These are phyloP conservation scores for Globisporangium perplexum DNA, from an alignment of 352 stramenopile species.

Conservation along the genomic window DNA sequence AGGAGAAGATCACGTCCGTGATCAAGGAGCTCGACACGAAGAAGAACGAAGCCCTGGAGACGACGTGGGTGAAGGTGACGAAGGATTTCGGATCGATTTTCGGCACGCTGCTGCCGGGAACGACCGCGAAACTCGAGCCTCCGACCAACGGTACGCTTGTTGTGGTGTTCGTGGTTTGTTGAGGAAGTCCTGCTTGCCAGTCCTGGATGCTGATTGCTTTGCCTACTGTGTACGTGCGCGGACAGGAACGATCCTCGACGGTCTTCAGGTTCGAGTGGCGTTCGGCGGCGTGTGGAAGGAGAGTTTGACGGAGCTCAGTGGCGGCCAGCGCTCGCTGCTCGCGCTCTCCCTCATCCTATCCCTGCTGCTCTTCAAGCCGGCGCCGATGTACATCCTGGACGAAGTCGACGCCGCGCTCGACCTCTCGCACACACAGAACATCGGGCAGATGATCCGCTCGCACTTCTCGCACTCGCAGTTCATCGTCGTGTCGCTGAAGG, in stretches of 20 bases:
- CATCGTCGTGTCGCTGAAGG: slow-evolving; percentile 99
- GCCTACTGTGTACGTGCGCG: background rate
- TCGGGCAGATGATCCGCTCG: slow-evolving; percentile 99
- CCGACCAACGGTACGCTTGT: slow-evolving; percentile 72
- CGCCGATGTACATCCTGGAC: slow-evolving; percentile 99
- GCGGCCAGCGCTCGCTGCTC: slow-evolving; percentile 98
- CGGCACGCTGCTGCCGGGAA: slow-evolving; percentile 96
- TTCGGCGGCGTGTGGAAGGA: slow-evolving; percentile 99
- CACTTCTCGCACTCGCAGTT: slow-evolving; percentile 99
- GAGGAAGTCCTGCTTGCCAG: background rate
- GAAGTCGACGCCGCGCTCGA: slow-evolving; percentile 99
- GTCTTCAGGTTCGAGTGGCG: slow-evolving; percentile 98
- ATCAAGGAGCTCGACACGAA: slow-evolving; percentile 99
- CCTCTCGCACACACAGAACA: slow-evolving; percentile 99
- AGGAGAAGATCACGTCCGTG: slow-evolving; percentile 98
- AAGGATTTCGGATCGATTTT: slow-evolving; percentile 99
- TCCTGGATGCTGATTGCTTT: background rate
- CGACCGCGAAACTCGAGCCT: slow-evolving; percentile 97
- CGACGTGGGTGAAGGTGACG: slow-evolving; percentile 99
- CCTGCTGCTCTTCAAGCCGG: slow-evolving; percentile 98
- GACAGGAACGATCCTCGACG: slow-evolving; percentile 83
- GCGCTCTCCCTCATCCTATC: slow-evolving; percentile 98
- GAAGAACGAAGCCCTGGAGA: slow-evolving; percentile 96
- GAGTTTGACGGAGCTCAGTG: slow-evolving; percentile 97
- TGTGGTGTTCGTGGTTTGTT: too few relatives aligned